Evolutionary conservation across 2,329 filamentous ascomycete species (phyloP), one percentile per base, ranked within the genome.

Genomic region (Cadophora sp.): DNA sequence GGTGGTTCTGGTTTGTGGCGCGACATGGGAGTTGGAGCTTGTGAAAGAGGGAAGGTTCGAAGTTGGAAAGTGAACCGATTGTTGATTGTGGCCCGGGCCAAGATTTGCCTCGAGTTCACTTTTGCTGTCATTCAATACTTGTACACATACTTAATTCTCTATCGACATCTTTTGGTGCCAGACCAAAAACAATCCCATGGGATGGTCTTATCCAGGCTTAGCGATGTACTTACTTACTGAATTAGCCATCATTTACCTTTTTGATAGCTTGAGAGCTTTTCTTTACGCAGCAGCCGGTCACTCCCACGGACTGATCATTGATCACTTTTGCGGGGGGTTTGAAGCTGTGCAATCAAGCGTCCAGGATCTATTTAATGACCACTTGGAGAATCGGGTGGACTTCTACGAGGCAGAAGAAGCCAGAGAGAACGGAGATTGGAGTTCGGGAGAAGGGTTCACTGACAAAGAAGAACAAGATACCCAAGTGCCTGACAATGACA

Each of bases 71-170:
- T 12, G 31, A 34, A 8, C 6, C 22, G 19, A 37, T 56, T 56
- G 29, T 22, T 56, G 53, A 56, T 56, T 56, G 53, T 56, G 53
- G 53, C 53, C 29, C 53, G 53, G 27, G 29, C 53, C 29, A 29
- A 9, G 53, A 56, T 56, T 2, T 58, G 31, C n/a, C n/a, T 37
- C 9, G 31, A 55, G 4, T 31, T 22, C 55, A 34, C 29, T 16
- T 37, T 58, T 24, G n/a, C 31, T 55, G 27, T 19, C 48, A 27
- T n/a, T n/a, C n/a, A n/a, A n/a, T n/a, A n/a, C n/a, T n/a, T n/a
- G n/a, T n/a, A n/a, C n/a, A n/a, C n/a, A n/a, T n/a, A n/a, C n/a
- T 11, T 6, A 11, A 6, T 34, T 34, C 31, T 34, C 11, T 19
- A 43, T 16, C 40, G 5, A 8, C 14, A 16, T 43, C 16, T 16